Base-by-base conservation (phyloP, 2,329 filamentous ascomycete genomes). In the Ophiostoma populinum region DNA sequence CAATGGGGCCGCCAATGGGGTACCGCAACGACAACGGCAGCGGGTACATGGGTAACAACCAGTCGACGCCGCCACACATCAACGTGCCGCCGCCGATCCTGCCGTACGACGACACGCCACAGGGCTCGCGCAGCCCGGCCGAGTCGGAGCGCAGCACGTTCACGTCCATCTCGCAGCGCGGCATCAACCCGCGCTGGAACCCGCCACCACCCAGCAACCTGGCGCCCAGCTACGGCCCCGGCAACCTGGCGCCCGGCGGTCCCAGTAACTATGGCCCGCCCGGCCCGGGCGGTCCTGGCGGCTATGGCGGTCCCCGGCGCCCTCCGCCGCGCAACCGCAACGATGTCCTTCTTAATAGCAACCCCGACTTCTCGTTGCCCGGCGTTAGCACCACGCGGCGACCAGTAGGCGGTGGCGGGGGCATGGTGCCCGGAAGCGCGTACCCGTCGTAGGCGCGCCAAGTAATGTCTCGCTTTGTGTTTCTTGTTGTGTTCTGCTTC, bases 171-270 rank as follows among this genome's bases (percentile, higher is more conserved):
- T 87, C 79, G 0, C 85, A 94, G 55, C 70, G 87, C 22, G 80
- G 80, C 1, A 61, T 94, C 36, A 94, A 94, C 52, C 87, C 86
- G 6, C 75, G 76, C 40, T 94, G 87, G 86, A 71, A 79, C 42
- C 71, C 68, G 3, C 60, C 63, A 20, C 58, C 64, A 29, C 55
- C 56, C 11, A 52, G 58, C 12, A 36, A 20, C 15, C 52, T 61
- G 24, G 52, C 58, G 45, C 58, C 55, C 35, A 57, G 57, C 7
- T 61, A 56, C 45, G 59, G 47, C 45, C 10, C 21, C 5, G 40
- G 40, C 12, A 36, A 20, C 15, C 52, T 61, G 24, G 52, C 58
- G 45, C 58, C 55, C 35, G 57, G 57, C 7, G 59, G 47, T 45
- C 10, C 21, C 5, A 38, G 40, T 18, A 16, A 24, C 13, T 20